Conservation (phyloP, 805 yeast genomes). For the Kodamaea leandrae region DNA sequence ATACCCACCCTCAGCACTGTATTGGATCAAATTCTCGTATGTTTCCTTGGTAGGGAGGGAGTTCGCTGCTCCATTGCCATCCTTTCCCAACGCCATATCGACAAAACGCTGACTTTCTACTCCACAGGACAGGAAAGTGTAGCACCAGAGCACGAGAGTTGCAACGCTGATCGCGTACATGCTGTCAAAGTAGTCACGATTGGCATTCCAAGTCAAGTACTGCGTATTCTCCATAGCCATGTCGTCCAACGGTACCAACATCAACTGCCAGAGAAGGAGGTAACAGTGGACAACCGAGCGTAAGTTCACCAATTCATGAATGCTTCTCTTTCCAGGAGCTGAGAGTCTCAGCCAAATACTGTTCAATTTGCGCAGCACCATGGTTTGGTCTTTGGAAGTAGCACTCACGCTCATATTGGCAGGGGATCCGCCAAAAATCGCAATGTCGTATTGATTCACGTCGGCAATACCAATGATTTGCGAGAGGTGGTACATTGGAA, state of each 20-base stretch:
- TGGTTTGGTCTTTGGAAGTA: constrained; percentile 31
- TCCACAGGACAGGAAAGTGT: constrained; percentile 33
- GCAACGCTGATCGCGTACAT: constrained; percentile 39
- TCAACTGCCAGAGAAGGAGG: constrained; percentile 38
- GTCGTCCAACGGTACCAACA: constrained; percentile 29
- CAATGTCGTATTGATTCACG: constrained; percentile 73
- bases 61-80: no score
- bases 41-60: constrained; percentile 2
- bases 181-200: constrained; percentile 35
- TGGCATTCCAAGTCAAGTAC: constrained; percentile 29
- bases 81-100: constrained; percentile 18
- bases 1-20: constrained; percentile 37
- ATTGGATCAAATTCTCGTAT: constrained; percentile 26
- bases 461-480: constrained; percentile 61
- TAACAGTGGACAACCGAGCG: constrained; percentile 40
- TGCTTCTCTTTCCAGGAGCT: constrained; percentile 29
- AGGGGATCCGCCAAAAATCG: constrained; percentile 79
- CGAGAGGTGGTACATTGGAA: constrained; percentile 69
- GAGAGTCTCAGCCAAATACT: constrained; percentile 44
- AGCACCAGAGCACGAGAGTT: constrained; percentile 41
- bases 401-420: constrained; percentile 61
- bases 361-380: constrained; percentile 33
- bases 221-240: constrained; percentile 14
- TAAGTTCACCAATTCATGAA: constrained; percentile 30
- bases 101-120: constrained; percentile 25